Evolutionary conservation across 345 rosid genomes (phyloP), one percentile per base, ranked within the genome.

Genomic region (Salix exigua): DNA sequence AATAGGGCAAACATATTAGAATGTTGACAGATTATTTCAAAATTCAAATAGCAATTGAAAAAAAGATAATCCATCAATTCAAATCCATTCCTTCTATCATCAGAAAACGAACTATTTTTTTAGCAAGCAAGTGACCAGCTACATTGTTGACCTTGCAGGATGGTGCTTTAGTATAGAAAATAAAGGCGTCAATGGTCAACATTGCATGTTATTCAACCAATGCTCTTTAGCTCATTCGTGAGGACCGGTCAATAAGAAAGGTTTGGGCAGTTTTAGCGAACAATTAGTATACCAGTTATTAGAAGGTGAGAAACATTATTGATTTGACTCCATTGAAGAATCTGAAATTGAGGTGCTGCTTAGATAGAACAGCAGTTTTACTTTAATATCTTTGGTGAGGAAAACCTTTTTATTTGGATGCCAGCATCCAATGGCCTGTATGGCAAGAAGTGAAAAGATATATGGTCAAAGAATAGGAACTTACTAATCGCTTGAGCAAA

Each of bases 401-500:
- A 55, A 14, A 58, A 17, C 55, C 66, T 10, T 18, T 18, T 12
- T 51, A 28, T 55, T 19, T 17, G 26, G 6, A 53, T 66, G n/a
- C 37, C 26, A 75, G 35, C 14, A 51, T n/a, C 13, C 23, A 28
- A 42, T 10, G 18, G 68, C 11, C 17, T 4, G 26, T 19, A 64
- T 10, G 9, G 26, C 61, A 42, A 31, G 23, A 30, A 35, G 50
- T 70, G 37, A 31, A 44, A 35, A 33, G 63, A 70, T 67, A 68
- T 28, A 68, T 42, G 46, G 58, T 44, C 23, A 30, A 72, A 70
- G 53, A 60, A 73, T 17, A 64, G 48, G 76, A 74, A 93, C 96
- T 65, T 89, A 96, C 99, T 80, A 77, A 96, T 75, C 80, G 99
- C 99, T 85, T 93, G 96, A 81, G 94, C 87, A 58, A 93, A 93